Percentiles rank a stretch among this genome's conserved stretches.
Conservation (phyloP, 371 early-diverging fungal genomes). For the Apophysomyces elegans region DNA sequence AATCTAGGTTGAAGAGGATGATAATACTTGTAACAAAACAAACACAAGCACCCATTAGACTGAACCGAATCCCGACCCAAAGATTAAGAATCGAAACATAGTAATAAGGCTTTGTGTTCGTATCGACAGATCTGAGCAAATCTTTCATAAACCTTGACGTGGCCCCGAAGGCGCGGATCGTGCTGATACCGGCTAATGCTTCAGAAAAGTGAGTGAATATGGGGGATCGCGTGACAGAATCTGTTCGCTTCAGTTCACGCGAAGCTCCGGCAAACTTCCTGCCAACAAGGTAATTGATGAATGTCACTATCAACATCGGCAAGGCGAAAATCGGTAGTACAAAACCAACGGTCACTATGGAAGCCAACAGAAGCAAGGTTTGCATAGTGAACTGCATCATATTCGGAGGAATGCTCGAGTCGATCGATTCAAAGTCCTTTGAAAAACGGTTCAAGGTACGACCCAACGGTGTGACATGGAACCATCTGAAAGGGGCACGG, state of each 20-base stretch:
- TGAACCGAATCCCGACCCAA: constrained; percentile 74
- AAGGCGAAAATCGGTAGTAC: background rate
- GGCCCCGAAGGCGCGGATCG: constrained; percentile 52
- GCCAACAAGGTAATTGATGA: background rate
- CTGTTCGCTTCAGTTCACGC: constrained; percentile 14
- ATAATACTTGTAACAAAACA: constrained; percentile 62
- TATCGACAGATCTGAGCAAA: constrained; percentile 47
- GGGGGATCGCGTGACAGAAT: constrained; percentile 13
- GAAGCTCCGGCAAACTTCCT: background rate
- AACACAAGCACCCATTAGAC: constrained; percentile 60
- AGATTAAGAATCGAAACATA: constrained; percentile 72
- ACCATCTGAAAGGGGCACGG: constrained; percentile 8
- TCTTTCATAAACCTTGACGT: constrained; percentile 49
- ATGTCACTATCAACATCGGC: constrained; percentile 30
- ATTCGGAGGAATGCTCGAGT: background rate
- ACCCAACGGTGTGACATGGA: constrained; percentile 6
- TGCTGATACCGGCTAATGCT: constrained; percentile 26
- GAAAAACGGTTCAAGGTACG: constrained; percentile 15
- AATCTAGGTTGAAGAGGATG: constrained; percentile 38
- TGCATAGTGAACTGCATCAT: background rate
- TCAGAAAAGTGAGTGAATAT: constrained; percentile 11
- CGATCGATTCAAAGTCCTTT: constrained; percentile 12
- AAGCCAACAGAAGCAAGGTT: background rate
- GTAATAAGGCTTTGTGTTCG: constrained; percentile 68
- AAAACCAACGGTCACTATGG: constrained; percentile 1